These are phyloP conservation scores for bread wheat (Triticum aestivum) DNA, from an alignment of 176 grass and related monocot species.

Conservation along the genomic window IWGSC_CS_RefSeq_v2.1 NC_057796.1:402083881-402084380, in stretches of 20 bases:
- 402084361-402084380: neutral
- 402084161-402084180: conserved; percentile 38
- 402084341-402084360: neutral
- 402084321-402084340: neutral
- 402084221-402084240: neutral
- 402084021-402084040: neutral
- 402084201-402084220: neutral
- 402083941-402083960: conserved; percentile 49
- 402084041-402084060: neutral
- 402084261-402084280: neutral
- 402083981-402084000: conserved; percentile 45
- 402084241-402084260: neutral
- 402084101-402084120: conserved; percentile 63
- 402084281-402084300: neutral
- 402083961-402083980: conserved; percentile 67
- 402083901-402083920: conserved; percentile 66
- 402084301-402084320: neutral
- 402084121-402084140: conserved; percentile 76
- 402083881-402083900: conserved; percentile 70
- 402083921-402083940: conserved; percentile 92
- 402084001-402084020: neutral
- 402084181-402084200: neutral
- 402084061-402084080: neutral
- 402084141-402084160: conserved; percentile 90
- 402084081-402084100: neutral